phyloP scores from a whole-genome alignment of 1,139 yeast species.

The Zygosaccharomyces pseudobailii region DNA sequence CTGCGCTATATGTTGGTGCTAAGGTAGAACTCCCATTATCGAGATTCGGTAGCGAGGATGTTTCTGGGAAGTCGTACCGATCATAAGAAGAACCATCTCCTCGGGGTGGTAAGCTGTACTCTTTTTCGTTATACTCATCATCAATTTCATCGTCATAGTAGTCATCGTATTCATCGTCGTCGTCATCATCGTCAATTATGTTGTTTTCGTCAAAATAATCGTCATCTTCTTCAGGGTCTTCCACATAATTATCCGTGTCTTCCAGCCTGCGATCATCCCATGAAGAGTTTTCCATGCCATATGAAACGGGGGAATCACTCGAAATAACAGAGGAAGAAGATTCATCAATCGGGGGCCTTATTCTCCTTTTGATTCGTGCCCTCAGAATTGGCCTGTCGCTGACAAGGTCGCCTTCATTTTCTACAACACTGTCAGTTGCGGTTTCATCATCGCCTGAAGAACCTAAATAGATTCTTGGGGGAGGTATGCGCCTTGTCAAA shows the following conservation, averaged over 20 bases:
- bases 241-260: not conserved
- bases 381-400: not conserved
- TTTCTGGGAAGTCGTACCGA: not conserved
- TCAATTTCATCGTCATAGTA: slow-evolving; percentile 6
- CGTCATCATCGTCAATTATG: slow-evolving; percentile 5
- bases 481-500: slow-evolving; percentile 13
- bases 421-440: not conserved
- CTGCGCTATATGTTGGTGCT: not conserved
- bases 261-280: not conserved
- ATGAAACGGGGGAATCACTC: slow-evolving; percentile 1
- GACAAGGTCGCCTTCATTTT: not conserved
- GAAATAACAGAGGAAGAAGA: slow-evolving; percentile 1
- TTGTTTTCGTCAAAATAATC: slow-evolving; percentile 4
- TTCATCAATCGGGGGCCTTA: not conserved
- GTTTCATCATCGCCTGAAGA: slow-evolving; percentile 4
- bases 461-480: slow-evolving; percentile 13
- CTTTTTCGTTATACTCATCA: slow-evolving; percentile 8
- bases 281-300: not conserved
- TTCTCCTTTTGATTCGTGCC: not conserved
- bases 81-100: not conserved
- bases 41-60: slow-evolving; percentile 2
- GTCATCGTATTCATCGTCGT: slow-evolving; percentile 5
- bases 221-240: slow-evolving; percentile 4
- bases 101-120: slow-evolving; percentile 3
- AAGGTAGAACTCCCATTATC: not conserved